phyloP scores from a whole-genome alignment of 2,329 filamentous ascomycete species.

The Periconia sp. region DNA sequence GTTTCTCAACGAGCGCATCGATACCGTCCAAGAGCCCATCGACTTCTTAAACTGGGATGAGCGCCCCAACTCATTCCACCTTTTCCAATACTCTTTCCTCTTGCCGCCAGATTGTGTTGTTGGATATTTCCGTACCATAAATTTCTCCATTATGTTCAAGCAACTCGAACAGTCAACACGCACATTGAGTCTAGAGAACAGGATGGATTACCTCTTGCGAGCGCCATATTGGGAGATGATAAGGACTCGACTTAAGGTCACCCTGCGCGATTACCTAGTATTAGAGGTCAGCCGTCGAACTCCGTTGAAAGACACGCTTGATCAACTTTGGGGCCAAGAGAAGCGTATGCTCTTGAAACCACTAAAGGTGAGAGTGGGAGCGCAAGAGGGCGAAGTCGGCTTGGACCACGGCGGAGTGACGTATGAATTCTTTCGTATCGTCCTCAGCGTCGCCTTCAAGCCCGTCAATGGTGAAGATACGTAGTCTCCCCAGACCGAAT shows the following conservation, averaged over 20 bases:
- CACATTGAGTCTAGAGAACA: constrained; percentile 32
- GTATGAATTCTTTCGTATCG: constrained; percentile 91
- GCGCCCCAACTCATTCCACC: constrained; percentile 70
- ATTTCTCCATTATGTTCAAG: constrained; percentile 84
- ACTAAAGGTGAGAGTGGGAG: constrained; percentile 85
- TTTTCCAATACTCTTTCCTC: constrained; percentile 81
- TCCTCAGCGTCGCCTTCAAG: constrained; percentile 79
- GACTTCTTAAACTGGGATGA: constrained; percentile 70
- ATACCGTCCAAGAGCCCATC: constrained; percentile 72
- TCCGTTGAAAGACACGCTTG: constrained; percentile 61
- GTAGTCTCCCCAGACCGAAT: neutral
- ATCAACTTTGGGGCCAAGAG: constrained; percentile 89
- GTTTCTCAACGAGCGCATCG: constrained; percentile 77
- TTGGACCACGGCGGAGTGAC: constrained; percentile 95
- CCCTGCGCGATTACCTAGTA: constrained; percentile 49
- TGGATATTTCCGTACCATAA: constrained; percentile 85
- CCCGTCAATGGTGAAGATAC: constrained; percentile 68
- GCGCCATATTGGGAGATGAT: constrained; percentile 32
- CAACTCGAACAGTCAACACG: constrained; percentile 64
- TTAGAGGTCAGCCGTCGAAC: constrained; percentile 52
- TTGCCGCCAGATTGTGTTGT: constrained; percentile 77
- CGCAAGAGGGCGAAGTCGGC: constrained; percentile 81
- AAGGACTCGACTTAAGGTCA: constrained; percentile 39
- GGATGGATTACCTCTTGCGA: constrained; percentile 30
- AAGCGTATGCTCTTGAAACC: constrained; percentile 82